Evolutionary conservation across 1,284 basidiomycete genomes (phyloP).

Genomic region (Rhodotorula sp.): DNA sequence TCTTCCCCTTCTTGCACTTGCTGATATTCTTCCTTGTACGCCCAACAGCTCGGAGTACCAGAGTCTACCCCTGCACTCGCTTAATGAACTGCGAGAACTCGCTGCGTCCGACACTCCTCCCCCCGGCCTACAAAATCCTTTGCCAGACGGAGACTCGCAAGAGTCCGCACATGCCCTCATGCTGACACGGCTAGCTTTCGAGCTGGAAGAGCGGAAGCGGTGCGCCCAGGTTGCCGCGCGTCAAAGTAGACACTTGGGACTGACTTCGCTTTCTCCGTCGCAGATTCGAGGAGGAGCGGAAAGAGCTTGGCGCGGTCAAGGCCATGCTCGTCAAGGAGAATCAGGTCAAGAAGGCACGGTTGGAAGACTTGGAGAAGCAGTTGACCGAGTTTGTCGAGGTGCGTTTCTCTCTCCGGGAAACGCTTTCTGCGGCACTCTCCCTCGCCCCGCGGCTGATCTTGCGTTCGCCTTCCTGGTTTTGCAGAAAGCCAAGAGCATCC

Average conservation of each 20-base stretch:
- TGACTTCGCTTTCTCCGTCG: not conserved
- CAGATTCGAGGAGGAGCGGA: constrained; percentile 43
- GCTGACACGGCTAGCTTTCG: constrained; percentile 40
- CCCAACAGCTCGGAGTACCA: constrained; percentile 42
- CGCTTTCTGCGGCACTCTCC: no score
- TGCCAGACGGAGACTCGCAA: constrained; percentile 15
- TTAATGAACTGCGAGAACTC: constrained; percentile 26
- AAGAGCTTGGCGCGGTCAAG: constrained; percentile 38
- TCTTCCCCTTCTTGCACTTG: not conserved
- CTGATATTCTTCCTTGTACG: not conserved
- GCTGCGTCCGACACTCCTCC: constrained; percentile 13
- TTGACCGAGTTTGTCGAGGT: constrained; percentile 43
- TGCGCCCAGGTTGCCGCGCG: constrained; percentile 3
- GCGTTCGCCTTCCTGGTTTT: no score
- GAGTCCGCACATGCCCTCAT: constrained; percentile 39
- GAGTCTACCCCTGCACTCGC: constrained; percentile 33
- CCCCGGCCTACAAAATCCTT: constrained; percentile 8
- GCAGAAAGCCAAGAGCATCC: constrained; percentile 42
- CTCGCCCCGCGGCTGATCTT: not conserved
- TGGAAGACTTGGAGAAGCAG: constrained; percentile 44
- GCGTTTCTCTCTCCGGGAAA: not conserved
- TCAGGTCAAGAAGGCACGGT: constrained; percentile 40
- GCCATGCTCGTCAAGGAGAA: constrained; percentile 44
- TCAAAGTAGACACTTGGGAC: not conserved
- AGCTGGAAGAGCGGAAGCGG: constrained; percentile 41